Evolutionary conservation across 2,329 filamentous ascomycete genomes (phyloP).

Genomic region (Metarhizium rileyi): DNA sequence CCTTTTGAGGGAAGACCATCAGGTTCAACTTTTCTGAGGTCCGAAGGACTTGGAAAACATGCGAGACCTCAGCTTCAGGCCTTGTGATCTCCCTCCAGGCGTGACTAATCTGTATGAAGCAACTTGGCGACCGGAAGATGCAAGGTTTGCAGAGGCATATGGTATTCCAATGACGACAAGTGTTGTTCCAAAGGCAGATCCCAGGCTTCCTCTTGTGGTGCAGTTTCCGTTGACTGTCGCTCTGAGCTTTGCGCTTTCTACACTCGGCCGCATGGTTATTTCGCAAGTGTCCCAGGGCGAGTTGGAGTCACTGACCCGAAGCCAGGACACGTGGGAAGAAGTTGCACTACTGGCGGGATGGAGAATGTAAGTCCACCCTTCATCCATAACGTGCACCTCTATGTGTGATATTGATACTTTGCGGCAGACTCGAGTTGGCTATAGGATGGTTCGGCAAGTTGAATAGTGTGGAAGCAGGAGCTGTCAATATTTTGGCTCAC

Average conservation of each 20-base stretch:
- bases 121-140: no score
- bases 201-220: slow-evolving; percentile 32
- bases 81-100: no score
- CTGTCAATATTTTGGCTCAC: slow-evolving; percentile 60
- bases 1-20: no score
- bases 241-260: slow-evolving; percentile 52
- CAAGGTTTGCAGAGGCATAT: no score
- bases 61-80: no score
- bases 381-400: not conserved
- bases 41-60: no score
- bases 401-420: slow-evolving; percentile 5
- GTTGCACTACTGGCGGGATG: slow-evolving; percentile 43
- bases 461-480: slow-evolving; percentile 61
- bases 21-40: no score
- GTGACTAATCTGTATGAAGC: no score
- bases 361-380: slow-evolving; percentile 39
- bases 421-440: slow-evolving; percentile 53
- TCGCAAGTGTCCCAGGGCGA: slow-evolving; percentile 53
- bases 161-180: no score
- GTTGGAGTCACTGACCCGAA: slow-evolving; percentile 56
- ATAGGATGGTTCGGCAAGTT: slow-evolving; percentile 65
- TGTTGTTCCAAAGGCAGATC: no score
- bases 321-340: slow-evolving; percentile 51
- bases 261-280: slow-evolving; percentile 52
- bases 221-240: slow-evolving; percentile 44